These are phyloP conservation scores for Colletotrichum cordylinicola DNA, from an alignment of 2,329 filamentous ascomycete genomes.

Conservation along the genomic window DNA sequence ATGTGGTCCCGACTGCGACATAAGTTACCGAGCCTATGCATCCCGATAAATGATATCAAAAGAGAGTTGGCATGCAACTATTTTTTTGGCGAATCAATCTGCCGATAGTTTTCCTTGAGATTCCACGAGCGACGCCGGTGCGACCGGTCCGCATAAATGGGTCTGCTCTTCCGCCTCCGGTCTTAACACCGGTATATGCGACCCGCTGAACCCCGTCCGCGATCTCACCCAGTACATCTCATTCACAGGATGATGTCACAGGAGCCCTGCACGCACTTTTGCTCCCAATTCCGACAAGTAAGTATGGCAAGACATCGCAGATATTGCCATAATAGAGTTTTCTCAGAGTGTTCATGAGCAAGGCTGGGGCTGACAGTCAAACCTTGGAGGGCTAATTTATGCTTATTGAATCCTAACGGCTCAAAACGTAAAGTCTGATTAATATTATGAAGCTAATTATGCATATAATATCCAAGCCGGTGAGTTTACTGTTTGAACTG, in stretches of 20 bases:
- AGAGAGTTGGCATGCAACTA: background rate
- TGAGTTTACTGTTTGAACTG: background rate
- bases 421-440: background rate
- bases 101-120: background rate
- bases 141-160: background rate
- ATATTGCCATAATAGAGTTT: fast-evolving
- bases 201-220: background rate
- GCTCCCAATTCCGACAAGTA: fast-evolving
- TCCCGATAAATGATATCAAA: background rate
- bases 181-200: background rate
- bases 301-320: fast-evolving
- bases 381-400: background rate
- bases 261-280: fast-evolving
- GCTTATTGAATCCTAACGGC: background rate
- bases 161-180: background rate
- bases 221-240: background rate
- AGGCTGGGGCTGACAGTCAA: background rate
- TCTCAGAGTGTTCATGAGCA: background rate
- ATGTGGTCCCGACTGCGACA: background rate
- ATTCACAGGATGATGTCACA: background rate
- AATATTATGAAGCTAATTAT: fast-evolving
- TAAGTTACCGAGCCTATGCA: background rate
- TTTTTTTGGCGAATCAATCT: background rate
- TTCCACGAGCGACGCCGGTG: background rate
- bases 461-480: background rate